phyloP scores from a whole-genome alignment of 352 stramenopile species.

The Globisporangium paddicum region DNA sequence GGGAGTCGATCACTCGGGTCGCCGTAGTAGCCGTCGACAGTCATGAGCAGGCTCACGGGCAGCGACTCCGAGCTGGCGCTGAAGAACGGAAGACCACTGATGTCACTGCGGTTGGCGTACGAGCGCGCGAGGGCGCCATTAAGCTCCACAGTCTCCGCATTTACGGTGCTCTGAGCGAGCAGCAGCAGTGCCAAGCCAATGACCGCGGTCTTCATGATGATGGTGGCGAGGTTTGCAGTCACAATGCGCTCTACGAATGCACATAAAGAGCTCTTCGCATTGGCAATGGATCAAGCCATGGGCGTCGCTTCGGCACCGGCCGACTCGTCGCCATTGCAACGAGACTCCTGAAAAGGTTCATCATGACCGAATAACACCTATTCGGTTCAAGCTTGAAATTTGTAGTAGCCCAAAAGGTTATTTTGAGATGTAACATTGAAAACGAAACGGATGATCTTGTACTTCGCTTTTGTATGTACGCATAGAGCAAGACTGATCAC shows the following conservation, averaged over 20 bases:
- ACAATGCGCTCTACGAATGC: not conserved
- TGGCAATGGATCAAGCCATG: not conserved
- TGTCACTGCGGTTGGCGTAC: not conserved
- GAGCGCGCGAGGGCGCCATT: conserved; percentile 7
- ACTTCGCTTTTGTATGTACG: too few relatives aligned
- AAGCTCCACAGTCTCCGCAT: conserved; percentile 2
- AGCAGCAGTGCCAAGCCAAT: not conserved
- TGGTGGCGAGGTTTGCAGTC: too few relatives aligned
- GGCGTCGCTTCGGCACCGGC: too few relatives aligned
- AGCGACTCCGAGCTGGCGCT: not conserved
- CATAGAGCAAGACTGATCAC: too few relatives aligned
- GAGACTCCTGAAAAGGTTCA: too few relatives aligned
- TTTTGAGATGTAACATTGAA: too few relatives aligned
- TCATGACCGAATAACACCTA: too few relatives aligned
- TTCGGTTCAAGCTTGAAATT: too few relatives aligned
- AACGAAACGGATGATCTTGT: too few relatives aligned
- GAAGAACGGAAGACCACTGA: not conserved
- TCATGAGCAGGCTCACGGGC: conserved; percentile 9
- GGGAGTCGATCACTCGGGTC: conserved; percentile 5
- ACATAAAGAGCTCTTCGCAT: not conserved
- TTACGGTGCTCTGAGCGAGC: not conserved
- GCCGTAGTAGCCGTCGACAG: conserved; percentile 10
- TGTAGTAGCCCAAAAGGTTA: too few relatives aligned
- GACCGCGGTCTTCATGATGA: not conserved
- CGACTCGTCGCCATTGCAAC: not conserved